phyloP scores from a whole-genome alignment of 1,139 yeast species.

The Maudiozyma humilis region DNA sequence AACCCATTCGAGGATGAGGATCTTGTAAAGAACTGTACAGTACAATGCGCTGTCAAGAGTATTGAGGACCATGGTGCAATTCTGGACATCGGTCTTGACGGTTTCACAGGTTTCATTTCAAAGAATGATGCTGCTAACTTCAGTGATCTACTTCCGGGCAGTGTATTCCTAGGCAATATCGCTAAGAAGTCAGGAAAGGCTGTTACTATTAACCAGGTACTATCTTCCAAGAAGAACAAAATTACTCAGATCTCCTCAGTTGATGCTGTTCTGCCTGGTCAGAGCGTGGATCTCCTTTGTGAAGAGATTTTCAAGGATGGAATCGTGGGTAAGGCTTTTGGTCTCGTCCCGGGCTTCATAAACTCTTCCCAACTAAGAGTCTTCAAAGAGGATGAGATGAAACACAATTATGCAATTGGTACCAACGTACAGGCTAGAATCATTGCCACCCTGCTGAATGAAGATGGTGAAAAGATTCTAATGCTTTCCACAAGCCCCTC shows the following conservation, averaged over 20 bases:
- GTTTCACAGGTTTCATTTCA: slow-evolving; percentile 64
- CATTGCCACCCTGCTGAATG: slow-evolving; percentile 46
- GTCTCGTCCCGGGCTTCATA: slow-evolving; percentile 65
- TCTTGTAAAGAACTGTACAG: slow-evolving; percentile 46
- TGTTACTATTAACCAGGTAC: slow-evolving; percentile 44
- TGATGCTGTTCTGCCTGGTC: slow-evolving; percentile 80
- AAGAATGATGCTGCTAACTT: slow-evolving; percentile 46
- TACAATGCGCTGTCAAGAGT: slow-evolving; percentile 73
- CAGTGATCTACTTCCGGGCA: slow-evolving; percentile 32
- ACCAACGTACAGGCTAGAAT: slow-evolving; percentile 62
- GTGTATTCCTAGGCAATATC: slow-evolving; percentile 46
- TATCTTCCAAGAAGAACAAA: slow-evolving; percentile 38
- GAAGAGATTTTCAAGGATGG: slow-evolving; percentile 57
- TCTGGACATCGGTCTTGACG: slow-evolving; percentile 56
- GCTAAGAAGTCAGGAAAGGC: slow-evolving; percentile 50
- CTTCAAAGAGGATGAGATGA: slow-evolving; percentile 42
- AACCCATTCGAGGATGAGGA: slow-evolving; percentile 64
- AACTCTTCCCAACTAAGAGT: slow-evolving; percentile 58
- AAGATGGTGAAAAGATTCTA: slow-evolving; percentile 50
- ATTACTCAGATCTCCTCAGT: slow-evolving; percentile 56
- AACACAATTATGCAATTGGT: slow-evolving; percentile 59
- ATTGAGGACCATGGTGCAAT: slow-evolving; percentile 89
- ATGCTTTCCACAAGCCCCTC: slow-evolving; percentile 59
- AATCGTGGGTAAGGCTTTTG: slow-evolving; percentile 54
- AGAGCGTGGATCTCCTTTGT: slow-evolving; percentile 65